phyloP scores from a whole-genome alignment of 2,329 filamentous ascomycete genomes.

The Diaporthe helianthi region DNA sequence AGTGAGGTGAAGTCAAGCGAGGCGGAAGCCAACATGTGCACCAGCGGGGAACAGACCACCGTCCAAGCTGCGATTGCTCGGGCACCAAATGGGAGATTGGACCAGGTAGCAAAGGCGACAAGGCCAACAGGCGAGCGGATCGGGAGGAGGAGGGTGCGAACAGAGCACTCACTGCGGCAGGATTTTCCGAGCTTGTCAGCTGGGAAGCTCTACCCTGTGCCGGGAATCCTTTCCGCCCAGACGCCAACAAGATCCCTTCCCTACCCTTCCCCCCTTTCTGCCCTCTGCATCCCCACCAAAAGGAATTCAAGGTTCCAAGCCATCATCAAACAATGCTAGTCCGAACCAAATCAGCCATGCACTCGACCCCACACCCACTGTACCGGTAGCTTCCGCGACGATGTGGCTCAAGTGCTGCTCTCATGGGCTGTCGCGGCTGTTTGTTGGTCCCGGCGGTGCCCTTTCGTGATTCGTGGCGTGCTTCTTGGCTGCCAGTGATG shows the following conservation, averaged over 20 bases:
- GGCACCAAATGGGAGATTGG: slow-evolving; percentile 13
- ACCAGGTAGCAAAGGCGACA: background rate
- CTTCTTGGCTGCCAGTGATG: background rate
- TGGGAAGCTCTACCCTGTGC: slow-evolving; percentile 6
- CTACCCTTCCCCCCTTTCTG: background rate
- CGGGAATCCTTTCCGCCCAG: slow-evolving; percentile 18
- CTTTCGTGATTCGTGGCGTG: background rate
- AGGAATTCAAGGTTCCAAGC: slow-evolving; percentile 4
- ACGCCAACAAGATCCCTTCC: background rate
- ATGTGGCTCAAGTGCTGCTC: background rate
- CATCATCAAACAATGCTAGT: slow-evolving; percentile 7
- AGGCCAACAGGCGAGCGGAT: background rate
- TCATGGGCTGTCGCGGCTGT: slow-evolving; percentile 8
- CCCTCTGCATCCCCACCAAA: slow-evolving; percentile 11
- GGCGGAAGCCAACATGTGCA: no score
- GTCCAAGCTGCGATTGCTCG: background rate
- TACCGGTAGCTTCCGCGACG: slow-evolving; percentile 17
- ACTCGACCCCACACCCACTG: background rate
- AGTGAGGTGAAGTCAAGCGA: background rate
- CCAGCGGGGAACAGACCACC: slow-evolving; percentile 1
- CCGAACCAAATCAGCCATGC: background rate
- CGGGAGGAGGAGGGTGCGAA: background rate
- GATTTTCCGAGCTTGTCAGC: slow-evolving; percentile 10
- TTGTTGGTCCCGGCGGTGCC: background rate
- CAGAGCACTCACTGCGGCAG: background rate